Base-by-base conservation (phyloP, 257 asterid genomes). In the Solanum ossicruentum region DNA sequence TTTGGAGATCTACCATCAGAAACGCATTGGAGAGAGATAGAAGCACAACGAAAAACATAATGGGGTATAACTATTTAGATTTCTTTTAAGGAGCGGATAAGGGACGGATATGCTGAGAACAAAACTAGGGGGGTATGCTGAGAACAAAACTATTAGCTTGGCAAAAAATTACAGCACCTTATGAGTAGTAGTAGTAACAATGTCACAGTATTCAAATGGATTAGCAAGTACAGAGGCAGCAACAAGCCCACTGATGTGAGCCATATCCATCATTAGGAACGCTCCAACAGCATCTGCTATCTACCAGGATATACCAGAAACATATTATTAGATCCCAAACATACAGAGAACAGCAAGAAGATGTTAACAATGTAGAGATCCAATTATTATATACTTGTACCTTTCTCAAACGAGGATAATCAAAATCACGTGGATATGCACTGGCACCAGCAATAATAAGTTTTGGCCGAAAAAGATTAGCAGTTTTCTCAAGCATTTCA, bases 261-360 rank as follows among this genome's bases (percentile, higher is more conserved):
- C 97, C 98, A 94, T 96, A 85, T 96, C 99, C 94, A 94, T 95
- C 99, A 96, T 95, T 66, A 96, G 98, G 86, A 93, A 95, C 88
- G 98, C 98, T 81, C 98, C 98, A 80, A 93, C 97, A 73, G 92
- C 75, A 89, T 96, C 98, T 70, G 99, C 98, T 81, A 95, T 94
- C 99, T 98, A 93, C 87, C 86, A 86, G 54, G 72, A 79, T 51
- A 43, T 47, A 63, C 20, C 80, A 28, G 80, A 54, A 26, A 55
- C 61, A 69, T 84, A 26, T 51, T 6, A 77, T 88, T 77, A 88
- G 87, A 80, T 21, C 18, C 80, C 36, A 41, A 57, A 55, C 13
- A 73, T 1, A 60, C 79, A 72, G 9, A 69, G 45, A 43, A 3
- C 61, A 57, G 23, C 52, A 67, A 21, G 15, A 39, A 67, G 55